Evolutionary conservation across 805 yeast species (phyloP), one percentile per base, ranked within the genome.

Genomic region (Yarrowia osloensis): DNA sequence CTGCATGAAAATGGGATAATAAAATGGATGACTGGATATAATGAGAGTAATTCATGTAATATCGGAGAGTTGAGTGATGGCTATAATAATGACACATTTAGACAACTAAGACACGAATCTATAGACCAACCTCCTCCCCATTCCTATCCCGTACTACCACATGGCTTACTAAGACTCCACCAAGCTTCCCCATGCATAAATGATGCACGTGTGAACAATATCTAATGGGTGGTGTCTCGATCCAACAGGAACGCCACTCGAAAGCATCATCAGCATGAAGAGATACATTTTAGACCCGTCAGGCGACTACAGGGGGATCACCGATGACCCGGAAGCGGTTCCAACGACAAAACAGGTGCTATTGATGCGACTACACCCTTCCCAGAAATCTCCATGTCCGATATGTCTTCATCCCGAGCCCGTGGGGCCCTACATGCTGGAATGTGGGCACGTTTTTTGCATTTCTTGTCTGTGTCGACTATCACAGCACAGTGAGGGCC

Each of bases 391-490:
- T 24, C 66, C 66, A 0, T 61, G 66, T 44, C 54, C 66, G n/a
- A 44, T 61, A 2, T 61, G 66, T 33, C 66, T 61, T 17, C 52
- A 46, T 44, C 54, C 66, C 2, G 66, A 61, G 13, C 52, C 54
- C 3, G 66, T 46, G 7, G 66, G 66, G 8, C 66, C 66, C 6
- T 61, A 31, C 21, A 61, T 61, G 66, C 12, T 61, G 52, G 66
- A 61, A 31, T 61, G 66, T 46, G 66, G 54, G 3, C 66, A 61
- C 17, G 44, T 61, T 19, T 61, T 44, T 22, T 61, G 66, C 54
- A 35, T 46, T n/a, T 61, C 66, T 2, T 61, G 66, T 29, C 6
- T 61, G 28, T 61, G 33, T 35, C 54, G 66, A 22, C n/a, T 61
- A 3, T 8, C 13, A 2, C 21, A 21, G 19, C 57, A 50, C 12